Conservation (phyloP, 2,329 filamentous ascomycete genomes). For the Cryoendolithus antarcticus region DNA sequence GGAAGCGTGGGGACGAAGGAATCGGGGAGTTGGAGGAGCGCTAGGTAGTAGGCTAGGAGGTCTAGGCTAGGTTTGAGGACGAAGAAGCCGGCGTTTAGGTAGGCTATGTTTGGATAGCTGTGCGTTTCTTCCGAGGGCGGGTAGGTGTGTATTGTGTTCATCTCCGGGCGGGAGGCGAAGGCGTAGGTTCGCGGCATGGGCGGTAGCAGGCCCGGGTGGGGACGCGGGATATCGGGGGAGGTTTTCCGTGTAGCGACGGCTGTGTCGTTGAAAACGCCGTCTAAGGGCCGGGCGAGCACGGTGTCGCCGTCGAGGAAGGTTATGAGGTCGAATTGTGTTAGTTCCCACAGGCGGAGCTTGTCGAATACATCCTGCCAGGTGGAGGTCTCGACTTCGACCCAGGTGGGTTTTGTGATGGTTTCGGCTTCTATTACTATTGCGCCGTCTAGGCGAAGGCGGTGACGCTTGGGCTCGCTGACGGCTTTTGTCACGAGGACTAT, state of each 20-base stretch:
- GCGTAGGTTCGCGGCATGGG: slow-evolving; percentile 16
- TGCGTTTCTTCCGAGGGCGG: slow-evolving; percentile 20
- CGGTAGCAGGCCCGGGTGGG: slow-evolving; percentile 19
- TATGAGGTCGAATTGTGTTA: slow-evolving; percentile 26
- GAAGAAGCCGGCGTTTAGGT: slow-evolving; percentile 29
- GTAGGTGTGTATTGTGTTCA: slow-evolving; percentile 21
- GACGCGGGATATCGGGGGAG: slow-evolving; percentile 5
- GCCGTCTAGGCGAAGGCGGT: slow-evolving; percentile 17
- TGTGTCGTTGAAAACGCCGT: slow-evolving; percentile 24
- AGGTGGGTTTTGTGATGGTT: slow-evolving; percentile 5
- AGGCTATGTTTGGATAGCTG: slow-evolving; percentile 19
- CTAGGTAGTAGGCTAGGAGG: slow-evolving; percentile 23
- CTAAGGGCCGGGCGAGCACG: slow-evolving; percentile 17
- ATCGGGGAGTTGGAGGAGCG: slow-evolving; percentile 17
- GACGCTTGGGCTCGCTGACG: slow-evolving; percentile 15
- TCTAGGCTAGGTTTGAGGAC: slow-evolving; percentile 20
- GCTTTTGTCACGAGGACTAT: slow-evolving; percentile 19
- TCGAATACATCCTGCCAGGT: slow-evolving; percentile 26
- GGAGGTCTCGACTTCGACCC: slow-evolving; percentile 4
- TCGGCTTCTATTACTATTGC: slow-evolving; percentile 16
- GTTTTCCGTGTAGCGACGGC: slow-evolving; percentile 12
- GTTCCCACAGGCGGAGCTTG: slow-evolving; percentile 28
- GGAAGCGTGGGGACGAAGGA: slow-evolving; percentile 22
- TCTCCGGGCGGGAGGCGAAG: slow-evolving; percentile 23
- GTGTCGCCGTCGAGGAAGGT: slow-evolving; percentile 25